These are phyloP conservation scores for Orbilia oligospora DNA, from an alignment of 2,329 filamentous ascomycete species.

Conservation along the genomic window DNA sequence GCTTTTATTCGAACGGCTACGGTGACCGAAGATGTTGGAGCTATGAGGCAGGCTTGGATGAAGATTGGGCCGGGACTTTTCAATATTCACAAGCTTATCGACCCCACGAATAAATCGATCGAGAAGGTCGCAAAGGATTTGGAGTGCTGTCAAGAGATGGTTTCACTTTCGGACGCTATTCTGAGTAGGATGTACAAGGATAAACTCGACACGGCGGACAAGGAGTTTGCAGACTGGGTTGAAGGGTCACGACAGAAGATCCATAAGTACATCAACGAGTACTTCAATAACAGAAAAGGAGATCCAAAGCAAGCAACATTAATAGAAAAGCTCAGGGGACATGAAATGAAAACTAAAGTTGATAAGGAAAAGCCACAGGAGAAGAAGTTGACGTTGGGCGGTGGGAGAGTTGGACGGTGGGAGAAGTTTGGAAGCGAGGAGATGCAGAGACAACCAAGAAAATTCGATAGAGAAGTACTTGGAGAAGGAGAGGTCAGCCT, in stretches of 20 bases:
- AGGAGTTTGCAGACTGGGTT: constrained; percentile 48
- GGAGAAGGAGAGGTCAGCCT: constrained; percentile 44
- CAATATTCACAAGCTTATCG: constrained; percentile 54
- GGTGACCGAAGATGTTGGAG: constrained; percentile 47
- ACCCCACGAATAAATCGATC: constrained; percentile 44
- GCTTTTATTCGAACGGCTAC: constrained; percentile 53
- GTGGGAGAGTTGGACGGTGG: constrained; percentile 25
- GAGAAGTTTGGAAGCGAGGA: constrained; percentile 38
- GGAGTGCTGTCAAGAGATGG: constrained; percentile 52
- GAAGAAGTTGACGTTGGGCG: constrained; percentile 22
- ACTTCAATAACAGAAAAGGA: constrained; percentile 35
- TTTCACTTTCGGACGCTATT: constrained; percentile 44
- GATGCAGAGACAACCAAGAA: constrained; percentile 15
- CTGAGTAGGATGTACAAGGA: constrained; percentile 47
- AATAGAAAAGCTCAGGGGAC: neutral
- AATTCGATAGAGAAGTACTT: constrained; percentile 5
- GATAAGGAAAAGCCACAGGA: constrained; percentile 34
- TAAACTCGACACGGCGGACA: constrained; percentile 17
- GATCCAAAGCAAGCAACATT: neutral
- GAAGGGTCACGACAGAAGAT: constrained; percentile 42
- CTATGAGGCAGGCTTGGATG: constrained; percentile 48
- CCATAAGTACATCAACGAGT: constrained; percentile 53
- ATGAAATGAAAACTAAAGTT: constrained; percentile 8
- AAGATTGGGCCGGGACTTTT: constrained; percentile 42
- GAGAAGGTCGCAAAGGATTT: constrained; percentile 51